phyloP scores from a whole-genome alignment of 2,329 filamentous ascomycete genomes.

The Sporothrix mexicana region DNA sequence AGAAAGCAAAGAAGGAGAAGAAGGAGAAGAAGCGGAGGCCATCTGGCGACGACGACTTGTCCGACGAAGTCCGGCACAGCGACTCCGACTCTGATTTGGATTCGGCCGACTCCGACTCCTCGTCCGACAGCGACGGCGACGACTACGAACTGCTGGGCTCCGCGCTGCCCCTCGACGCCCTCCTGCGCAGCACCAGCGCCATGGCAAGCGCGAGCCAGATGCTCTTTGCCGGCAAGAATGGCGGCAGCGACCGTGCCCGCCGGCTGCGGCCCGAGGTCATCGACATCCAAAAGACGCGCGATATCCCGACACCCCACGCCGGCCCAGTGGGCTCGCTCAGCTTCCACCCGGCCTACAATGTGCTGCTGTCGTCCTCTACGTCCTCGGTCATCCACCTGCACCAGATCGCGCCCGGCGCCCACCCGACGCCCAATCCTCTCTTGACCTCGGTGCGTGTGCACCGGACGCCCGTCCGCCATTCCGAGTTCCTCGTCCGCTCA shows the following conservation, averaged over 20 bases:
- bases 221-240: conserved; percentile 41
- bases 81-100: conserved; percentile 27
- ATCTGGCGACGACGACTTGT: conserved; percentile 26
- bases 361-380: conserved; percentile 87
- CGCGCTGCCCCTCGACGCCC: conserved; percentile 77
- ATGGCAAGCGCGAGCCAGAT: conserved; percentile 57
- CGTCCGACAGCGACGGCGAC: conserved; percentile 51
- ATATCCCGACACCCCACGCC: conserved; percentile 79
- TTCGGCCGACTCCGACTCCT: conserved; percentile 25
- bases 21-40: conserved; percentile 52
- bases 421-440: conserved; percentile 81
- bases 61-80: conserved; percentile 37
- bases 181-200: conserved; percentile 76
- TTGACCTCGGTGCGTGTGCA: conserved; percentile 89
- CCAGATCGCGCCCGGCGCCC: conserved; percentile 78
- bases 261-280: conserved; percentile 86
- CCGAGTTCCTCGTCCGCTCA: conserved; percentile 71
- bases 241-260: conserved; percentile 55
- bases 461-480: conserved; percentile 81
- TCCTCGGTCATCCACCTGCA: conserved; percentile 87
- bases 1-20: conserved; percentile 39
- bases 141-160: conserved; percentile 59
- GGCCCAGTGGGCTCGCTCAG: conserved; percentile 81
- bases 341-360: conserved; percentile 87
- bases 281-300: conserved; percentile 86